These are phyloP conservation scores for Cadophora luteo-olivacea DNA, from an alignment of 2,329 filamentous ascomycete genomes.

Conservation along the genomic window DNA sequence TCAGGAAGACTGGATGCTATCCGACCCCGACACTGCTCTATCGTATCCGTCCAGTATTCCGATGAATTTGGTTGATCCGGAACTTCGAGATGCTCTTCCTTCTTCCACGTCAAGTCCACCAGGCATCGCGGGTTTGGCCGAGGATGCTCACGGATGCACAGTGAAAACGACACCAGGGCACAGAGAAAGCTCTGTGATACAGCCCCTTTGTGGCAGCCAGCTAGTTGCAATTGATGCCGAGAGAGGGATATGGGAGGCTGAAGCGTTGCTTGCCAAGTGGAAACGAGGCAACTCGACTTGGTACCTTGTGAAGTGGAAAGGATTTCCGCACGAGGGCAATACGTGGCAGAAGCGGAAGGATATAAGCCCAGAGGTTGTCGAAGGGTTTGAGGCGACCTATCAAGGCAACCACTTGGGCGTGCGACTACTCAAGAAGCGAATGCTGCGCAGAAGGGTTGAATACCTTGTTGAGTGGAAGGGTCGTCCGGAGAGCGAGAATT, in stretches of 20 bases:
- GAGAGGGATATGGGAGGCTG: slow-evolving; percentile 29
- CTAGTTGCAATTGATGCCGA: slow-evolving; percentile 25
- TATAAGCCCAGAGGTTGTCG: slow-evolving; percentile 27
- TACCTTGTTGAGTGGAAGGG: slow-evolving; percentile 31
- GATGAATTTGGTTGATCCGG: slow-evolving; percentile 30
- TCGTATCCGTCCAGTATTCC: slow-evolving; percentile 33
- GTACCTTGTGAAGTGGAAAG: slow-evolving; percentile 38
- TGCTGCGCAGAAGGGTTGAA: slow-evolving; percentile 22
- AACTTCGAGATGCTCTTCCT: slow-evolving; percentile 30
- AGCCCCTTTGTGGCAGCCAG: slow-evolving; percentile 19
- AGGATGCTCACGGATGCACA: slow-evolving; percentile 23
- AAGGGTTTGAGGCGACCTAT: slow-evolving; percentile 32
- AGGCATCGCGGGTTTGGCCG: slow-evolving; percentile 17
- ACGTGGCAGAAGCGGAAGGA: slow-evolving; percentile 32
- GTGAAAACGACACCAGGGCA: slow-evolving; percentile 16
- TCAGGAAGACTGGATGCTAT: slow-evolving; percentile 24
- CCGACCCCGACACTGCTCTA: slow-evolving; percentile 20
- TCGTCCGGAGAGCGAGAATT: slow-evolving; percentile 10
- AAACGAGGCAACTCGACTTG: slow-evolving; percentile 31
- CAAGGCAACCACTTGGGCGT: slow-evolving; percentile 28
- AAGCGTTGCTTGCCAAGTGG: slow-evolving; percentile 37
- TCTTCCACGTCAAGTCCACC: slow-evolving; percentile 24
- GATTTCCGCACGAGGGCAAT: slow-evolving; percentile 33
- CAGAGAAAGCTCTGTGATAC: slow-evolving; percentile 22
- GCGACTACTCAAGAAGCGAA: slow-evolving; percentile 29